Base-by-base conservation (phyloP, 2,329 filamentous ascomycete species). In the Hymenoscyphus albidus region DNA sequence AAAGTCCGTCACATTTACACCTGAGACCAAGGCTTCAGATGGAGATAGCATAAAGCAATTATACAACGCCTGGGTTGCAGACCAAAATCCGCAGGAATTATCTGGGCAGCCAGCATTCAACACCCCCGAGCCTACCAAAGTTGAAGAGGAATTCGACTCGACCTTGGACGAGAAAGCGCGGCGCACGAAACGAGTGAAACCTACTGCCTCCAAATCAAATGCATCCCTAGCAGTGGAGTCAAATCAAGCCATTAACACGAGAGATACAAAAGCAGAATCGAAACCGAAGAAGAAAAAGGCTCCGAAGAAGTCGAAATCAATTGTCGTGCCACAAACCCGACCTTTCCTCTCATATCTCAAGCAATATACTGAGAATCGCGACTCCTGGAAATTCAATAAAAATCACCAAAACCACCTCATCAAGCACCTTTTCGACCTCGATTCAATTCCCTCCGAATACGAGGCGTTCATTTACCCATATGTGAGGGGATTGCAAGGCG, bases 341-440 rank as follows among this genome's bases (percentile, higher is more conserved):
- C 84, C 88, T 14, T 88, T 92, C 64, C 81, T 96, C 16, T 82
- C 85, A 62, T 97, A 97, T 75, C 84, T 97, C 56, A 82, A 82
- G 58, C 86, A 88, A 74, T 97, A 93, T 83, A 83, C 91, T 77
- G 83, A 83, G 63, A 83, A 87, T 66, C 87, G 87, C 64, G 80
- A 83, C 10, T 82, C 81, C 70, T 98, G 94, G 94, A 97, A 97
- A 77, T 98, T 97, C 81, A 96, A 96, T 80, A 97, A 97, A 80
- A 93, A 92, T 71, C 87, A 92, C 74, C 93, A 97, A 77, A 91
- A 88, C 62, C 86, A 91, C 70, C 81, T 97, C 13, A 85, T 97
- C 74, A 94, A 95, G 76, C 88, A 96, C 79, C 79, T 90, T 57
- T 91, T 96, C 75, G 87, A 91, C 70, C 79, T 87, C 69, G 85